These are phyloP conservation scores for Botryotinia convoluta DNA, from an alignment of 2,329 filamentous ascomycete species.

Conservation along the genomic window DNA sequence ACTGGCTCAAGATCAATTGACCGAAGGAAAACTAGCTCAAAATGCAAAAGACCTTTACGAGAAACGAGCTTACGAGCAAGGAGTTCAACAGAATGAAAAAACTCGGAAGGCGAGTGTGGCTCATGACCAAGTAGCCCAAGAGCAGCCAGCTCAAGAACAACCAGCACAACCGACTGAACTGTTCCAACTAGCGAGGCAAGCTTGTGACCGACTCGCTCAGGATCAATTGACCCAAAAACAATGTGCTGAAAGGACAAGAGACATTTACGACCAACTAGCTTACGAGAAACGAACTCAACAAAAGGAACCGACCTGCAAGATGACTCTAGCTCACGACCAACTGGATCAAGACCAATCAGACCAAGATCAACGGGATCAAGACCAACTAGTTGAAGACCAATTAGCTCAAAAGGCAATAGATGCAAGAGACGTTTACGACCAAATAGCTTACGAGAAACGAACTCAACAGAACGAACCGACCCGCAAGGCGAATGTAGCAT, in stretches of 20 bases:
- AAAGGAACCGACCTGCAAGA: background rate
- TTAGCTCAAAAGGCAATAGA: no score
- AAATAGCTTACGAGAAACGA: no score
- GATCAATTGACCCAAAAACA: background rate
- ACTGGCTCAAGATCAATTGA: background rate
- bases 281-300: background rate
- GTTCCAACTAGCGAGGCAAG: background rate
- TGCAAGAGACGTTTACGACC: no score
- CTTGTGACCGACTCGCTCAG: background rate
- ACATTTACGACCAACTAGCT: background rate
- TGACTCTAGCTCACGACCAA: background rate
- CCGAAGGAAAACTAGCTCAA: background rate
- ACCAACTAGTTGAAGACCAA: no score
- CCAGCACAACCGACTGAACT: background rate
- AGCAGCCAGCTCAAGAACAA: background rate
- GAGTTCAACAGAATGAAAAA: no score
- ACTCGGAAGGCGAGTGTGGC: background rate
- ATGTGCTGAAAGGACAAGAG: background rate
- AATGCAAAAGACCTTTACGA: background rate
- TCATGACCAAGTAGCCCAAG: background rate
- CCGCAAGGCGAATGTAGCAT: no score
- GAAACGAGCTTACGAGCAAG: no score
- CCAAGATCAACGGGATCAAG: no score
- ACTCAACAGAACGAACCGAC: no score
- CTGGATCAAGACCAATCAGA: no score